Base-by-base conservation (phyloP, 441 rosid genomes). In the Brassica balearica region DNA sequence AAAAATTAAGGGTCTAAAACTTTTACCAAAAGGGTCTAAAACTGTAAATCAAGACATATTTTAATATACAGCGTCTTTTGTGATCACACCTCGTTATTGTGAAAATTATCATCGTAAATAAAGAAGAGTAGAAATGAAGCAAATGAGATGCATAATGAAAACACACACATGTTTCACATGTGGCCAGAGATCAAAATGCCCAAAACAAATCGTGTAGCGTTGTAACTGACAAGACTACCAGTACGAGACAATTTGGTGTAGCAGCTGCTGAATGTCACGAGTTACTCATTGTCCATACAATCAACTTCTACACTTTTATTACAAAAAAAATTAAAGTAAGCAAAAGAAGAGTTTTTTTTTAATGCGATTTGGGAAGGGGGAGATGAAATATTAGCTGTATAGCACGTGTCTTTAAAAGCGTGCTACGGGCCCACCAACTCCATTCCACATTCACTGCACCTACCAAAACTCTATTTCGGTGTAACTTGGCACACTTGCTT, bases 401-500 rank as follows among this genome's bases (percentile, higher is more conserved):
- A 20, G 71, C 56, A 67, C 71, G 71, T 67, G 71, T 67, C 58
- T 67, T 67, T 43, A 67, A 43, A 22, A 67, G 71, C 19, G 36
- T 67, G 71, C 56, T 1, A 43, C 34, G 58, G 19, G 11, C 17
- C 56, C 56, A 66, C 11, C 56, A 41, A 66, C 34, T 10, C 46
- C 69, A 17, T 8, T 12, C 27, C 70, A 41, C 56, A 41, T 67
- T 67, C 71, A 12, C 36, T 27, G 71, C 58, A 67, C 71, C 20
- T 43, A 66, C 56, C 11, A 51, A 41, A 66, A 41, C 70, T 19
- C 17, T 22, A 22, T 43, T 43, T 43, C 58, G 56, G 34, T 43
- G 46, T 46, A 23, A n/a, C 8, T 27, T 20, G 36, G 59, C 25
- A 23, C n/a, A 36, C 27, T 25, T 25, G 41, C 36, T 68, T 22